Conservation (phyloP, 2,329 filamentous ascomycete species). For the Tolypocladium tropicale region DNA sequence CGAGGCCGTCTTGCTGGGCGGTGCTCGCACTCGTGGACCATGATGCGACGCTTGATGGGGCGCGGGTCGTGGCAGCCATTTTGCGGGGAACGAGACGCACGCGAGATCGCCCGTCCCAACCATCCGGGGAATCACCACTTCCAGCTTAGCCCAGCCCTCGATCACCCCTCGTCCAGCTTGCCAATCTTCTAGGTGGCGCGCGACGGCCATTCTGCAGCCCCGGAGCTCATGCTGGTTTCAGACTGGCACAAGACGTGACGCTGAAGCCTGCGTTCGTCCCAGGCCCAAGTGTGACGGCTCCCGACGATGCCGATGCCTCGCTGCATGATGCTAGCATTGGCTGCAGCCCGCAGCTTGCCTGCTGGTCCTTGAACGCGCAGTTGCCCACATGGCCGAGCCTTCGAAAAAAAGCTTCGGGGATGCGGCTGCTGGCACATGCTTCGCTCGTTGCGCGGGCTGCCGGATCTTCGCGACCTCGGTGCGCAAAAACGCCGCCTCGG, state of each 20-base stretch:
- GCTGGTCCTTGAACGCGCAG: not conserved
- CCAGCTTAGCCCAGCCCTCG: not conserved
- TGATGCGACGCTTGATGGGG: not conserved
- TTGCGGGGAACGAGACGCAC: not conserved
- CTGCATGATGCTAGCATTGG: not conserved
- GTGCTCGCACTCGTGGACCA: no score
- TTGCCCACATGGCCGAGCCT: not conserved
- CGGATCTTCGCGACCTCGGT: not conserved
- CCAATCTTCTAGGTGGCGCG: not conserved
- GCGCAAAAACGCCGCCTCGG: not conserved
- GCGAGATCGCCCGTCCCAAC: not conserved
- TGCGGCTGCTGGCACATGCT: not conserved
- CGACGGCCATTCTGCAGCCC: not conserved
- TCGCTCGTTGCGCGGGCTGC: not conserved
- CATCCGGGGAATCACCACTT: not conserved
- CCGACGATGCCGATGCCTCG: not conserved
- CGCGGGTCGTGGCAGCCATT: not conserved
- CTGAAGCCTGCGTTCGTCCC: not conserved
- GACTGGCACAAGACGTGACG: no score
- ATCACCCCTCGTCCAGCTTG: not conserved
- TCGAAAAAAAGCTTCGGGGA: not conserved
- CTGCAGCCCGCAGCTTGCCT: not conserved
- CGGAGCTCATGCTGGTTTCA: not conserved
- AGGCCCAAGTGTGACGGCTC: not conserved
- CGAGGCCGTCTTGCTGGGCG: not conserved